Evolutionary conservation across 352 stramenopile species (phyloP).

Genomic region (Pseudoperonospora humuli): DNA sequence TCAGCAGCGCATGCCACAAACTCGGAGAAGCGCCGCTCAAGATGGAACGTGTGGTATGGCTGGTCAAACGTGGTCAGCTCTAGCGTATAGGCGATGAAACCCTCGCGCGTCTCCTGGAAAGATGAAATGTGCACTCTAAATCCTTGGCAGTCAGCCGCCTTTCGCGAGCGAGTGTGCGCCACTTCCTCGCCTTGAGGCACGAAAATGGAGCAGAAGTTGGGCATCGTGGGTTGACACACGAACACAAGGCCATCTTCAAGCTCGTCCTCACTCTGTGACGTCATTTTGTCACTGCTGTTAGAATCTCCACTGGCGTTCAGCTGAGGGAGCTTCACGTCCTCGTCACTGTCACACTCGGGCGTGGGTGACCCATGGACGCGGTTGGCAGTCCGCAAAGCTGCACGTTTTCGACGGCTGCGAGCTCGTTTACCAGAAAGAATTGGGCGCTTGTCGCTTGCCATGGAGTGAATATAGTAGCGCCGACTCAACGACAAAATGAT

Average conservation of each 20-base stretch:
- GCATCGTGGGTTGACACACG: constrained; percentile 41
- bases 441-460: constrained; percentile 57
- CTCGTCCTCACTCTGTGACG: constrained; percentile 25
- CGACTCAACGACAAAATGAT: constrained; percentile 9
- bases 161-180: constrained; percentile 1
- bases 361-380: constrained; percentile 5
- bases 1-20: constrained; percentile 52
- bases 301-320: neutral
- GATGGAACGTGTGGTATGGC: constrained; percentile 34
- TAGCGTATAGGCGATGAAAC: constrained; percentile 60
- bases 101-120: constrained; percentile 59
- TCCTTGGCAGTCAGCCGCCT: constrained; percentile 15
- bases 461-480: constrained; percentile 6
- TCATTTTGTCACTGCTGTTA: constrained; percentile 9
- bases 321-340: constrained; percentile 12
- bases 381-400: constrained; percentile 26
- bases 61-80: constrained; percentile 31
- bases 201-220: constrained; percentile 65
- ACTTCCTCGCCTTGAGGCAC: constrained; percentile 17
- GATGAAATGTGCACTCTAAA: constrained; percentile 51
- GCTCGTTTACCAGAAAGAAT: constrained; percentile 59
- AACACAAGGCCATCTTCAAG: constrained; percentile 62
- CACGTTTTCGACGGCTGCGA: constrained; percentile 50
- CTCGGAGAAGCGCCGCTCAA: constrained; percentile 73
- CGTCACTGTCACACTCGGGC: constrained; percentile 30